Evolutionary conservation across 176 grass and related monocot genomes (phyloP).

Genomic region (Oryza glaberrima): DNA sequence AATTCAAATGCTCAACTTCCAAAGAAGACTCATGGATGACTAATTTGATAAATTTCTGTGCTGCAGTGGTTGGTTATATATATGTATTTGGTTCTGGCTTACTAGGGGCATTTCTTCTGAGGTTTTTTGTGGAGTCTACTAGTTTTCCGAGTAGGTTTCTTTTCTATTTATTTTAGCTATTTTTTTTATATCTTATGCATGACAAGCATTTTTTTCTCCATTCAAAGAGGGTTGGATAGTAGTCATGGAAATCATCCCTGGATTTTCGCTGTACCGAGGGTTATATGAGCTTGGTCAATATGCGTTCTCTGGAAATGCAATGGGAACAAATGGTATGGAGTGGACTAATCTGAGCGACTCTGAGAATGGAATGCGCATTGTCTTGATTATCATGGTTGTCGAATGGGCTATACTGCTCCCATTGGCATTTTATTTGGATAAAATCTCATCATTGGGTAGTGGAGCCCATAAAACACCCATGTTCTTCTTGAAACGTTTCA

Average conservation of each 20-base stretch:
- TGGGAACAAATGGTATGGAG: slow-evolving; percentile 66
- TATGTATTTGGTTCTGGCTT: slow-evolving; percentile 94
- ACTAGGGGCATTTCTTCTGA: slow-evolving; percentile 69
- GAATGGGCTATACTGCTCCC: slow-evolving; percentile 74
- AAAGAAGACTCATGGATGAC: slow-evolving; percentile 8
- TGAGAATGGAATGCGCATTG: slow-evolving; percentile 62
- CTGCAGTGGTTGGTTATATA: slow-evolving; percentile 87
- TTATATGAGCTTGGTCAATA: slow-evolving; percentile 83
- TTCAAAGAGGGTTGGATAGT: slow-evolving; percentile 72
- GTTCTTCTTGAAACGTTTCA: slow-evolving; percentile 62
- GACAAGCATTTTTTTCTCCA: slow-evolving; percentile 26
- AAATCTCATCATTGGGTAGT: slow-evolving; percentile 55
- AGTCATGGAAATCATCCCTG: slow-evolving; percentile 88
- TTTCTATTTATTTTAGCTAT: slow-evolving; percentile 22
- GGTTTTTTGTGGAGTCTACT: slow-evolving; percentile 64
- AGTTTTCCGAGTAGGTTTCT: slow-evolving; percentile 73
- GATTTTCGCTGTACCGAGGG: slow-evolving; percentile 82
- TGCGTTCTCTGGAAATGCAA: slow-evolving; percentile 51
- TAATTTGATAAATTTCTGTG: slow-evolving; percentile 19
- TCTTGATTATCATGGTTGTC: slow-evolving; percentile 84
- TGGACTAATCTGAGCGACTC: slow-evolving; percentile 71
- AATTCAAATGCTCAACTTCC: not conserved
- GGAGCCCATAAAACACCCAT: slow-evolving; percentile 45
- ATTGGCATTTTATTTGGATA: slow-evolving; percentile 68
- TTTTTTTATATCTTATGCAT: slow-evolving; percentile 23